These are phyloP conservation scores for Plasmodium blacklocki DNA, from an alignment of 169 alveolate species.

Conservation along the genomic window DNA sequence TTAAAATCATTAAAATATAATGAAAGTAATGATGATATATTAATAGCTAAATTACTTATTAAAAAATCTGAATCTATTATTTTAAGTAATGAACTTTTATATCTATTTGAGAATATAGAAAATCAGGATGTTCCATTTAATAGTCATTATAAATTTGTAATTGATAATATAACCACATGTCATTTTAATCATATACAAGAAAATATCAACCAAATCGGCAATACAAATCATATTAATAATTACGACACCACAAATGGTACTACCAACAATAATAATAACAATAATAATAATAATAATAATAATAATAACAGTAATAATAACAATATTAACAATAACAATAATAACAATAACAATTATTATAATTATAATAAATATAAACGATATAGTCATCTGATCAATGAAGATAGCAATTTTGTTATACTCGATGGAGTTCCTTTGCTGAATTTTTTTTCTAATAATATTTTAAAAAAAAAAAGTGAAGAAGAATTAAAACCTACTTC, in stretches of 20 bases:
- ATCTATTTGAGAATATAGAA: slow-evolving; percentile 56
- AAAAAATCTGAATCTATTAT: slow-evolving; percentile 50
- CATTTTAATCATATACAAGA: slow-evolving; percentile 40
- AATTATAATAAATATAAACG: not conserved
- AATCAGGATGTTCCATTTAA: slow-evolving; percentile 42
- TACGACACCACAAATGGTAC: not conserved
- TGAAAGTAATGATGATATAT: slow-evolving; percentile 75
- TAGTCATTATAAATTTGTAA: slow-evolving; percentile 19
- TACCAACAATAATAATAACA: not conserved
- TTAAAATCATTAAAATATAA: slow-evolving; percentile 68
- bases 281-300: not conserved
- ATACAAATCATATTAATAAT: not conserved
- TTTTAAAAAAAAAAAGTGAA: slow-evolving; percentile 12
- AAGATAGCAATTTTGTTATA: slow-evolving; percentile 1
- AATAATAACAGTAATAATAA: not conserved
- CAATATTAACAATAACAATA: no score
- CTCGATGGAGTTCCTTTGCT: slow-evolving; percentile 55
- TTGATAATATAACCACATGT: slow-evolving; percentile 30
- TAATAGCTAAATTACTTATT: slow-evolving; percentile 50
- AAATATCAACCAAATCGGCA: not conserved
- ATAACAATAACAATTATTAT: no score
- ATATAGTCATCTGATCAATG: not conserved
- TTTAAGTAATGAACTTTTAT: slow-evolving; percentile 27
- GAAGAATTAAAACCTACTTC: slow-evolving; percentile 18
- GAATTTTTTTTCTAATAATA: slow-evolving; percentile 43